Base-by-base conservation (phyloP, 1,284 basidiomycete species). In the Rhodotorula sp. region DNA sequence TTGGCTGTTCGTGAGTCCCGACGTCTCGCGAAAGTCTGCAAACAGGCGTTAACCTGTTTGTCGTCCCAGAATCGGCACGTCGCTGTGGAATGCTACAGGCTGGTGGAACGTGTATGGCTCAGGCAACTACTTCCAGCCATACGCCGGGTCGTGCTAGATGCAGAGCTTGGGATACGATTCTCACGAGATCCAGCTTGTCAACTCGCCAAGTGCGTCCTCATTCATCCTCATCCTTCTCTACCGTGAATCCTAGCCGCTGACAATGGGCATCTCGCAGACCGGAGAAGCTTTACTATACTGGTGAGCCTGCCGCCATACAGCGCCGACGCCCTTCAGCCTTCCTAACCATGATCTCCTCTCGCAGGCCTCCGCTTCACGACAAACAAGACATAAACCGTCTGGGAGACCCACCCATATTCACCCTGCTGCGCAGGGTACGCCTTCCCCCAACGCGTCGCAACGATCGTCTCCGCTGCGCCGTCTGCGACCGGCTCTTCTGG, bases 271-370 rank as follows among this genome's bases (percentile, higher is more conserved):
- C 24, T 18, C 6, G 30, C 37, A 65, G 63, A 44, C 59, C 65
- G 24, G 56, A 56, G 13, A 62, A 60, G 30, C 40, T 66, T 22
- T 69, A 65, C 47, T 69, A 66, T 31, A 69, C 68, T 26, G 66
- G 65, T 50, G 2, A 24, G 11, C 20, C 10, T 31, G 18, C n/a
- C n/a, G n/a, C n/a, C n/a, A 9, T 13, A n/a, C 20, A 30, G 18
- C 10, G 1, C 13, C 8, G 20, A 13, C 1, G n/a, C 24, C 8
- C 18, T 20, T 30, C 26, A 3, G 0, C 16, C 34, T 20, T n/a
- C 48, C 50, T 52, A 20, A 57, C n/a, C 37, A 44, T n/a, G n/a
- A 28, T 6, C 16, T n/a, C 16, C 4, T 26, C 20, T 15, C 3
- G 4, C 48, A 64, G 69, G 70, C 4, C 54, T 71, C 0, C 64